These are phyloP conservation scores for Candida morakotiae DNA, from an alignment of 805 yeast species.

Conservation along the genomic window DNA sequence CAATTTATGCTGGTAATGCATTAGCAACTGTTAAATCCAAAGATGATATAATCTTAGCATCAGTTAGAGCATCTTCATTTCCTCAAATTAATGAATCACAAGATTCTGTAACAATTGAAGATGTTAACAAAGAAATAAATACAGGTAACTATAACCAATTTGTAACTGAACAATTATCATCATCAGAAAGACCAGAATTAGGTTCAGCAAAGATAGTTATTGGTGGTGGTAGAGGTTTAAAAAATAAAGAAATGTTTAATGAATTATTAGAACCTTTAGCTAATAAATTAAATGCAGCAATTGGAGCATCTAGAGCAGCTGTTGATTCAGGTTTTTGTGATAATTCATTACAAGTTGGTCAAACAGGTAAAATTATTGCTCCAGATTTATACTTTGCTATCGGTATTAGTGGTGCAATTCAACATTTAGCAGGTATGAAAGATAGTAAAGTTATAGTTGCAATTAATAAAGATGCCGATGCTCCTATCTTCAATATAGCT, in stretches of 20 bases:
- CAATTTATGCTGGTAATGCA: slow-evolving; percentile 96
- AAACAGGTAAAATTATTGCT: slow-evolving; percentile 96
- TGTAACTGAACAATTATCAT: slow-evolving; percentile 69
- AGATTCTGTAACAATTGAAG: slow-evolving; percentile 45
- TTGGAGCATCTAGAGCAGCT: slow-evolving; percentile 98
- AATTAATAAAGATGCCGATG: slow-evolving; percentile 89
- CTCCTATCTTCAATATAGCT: slow-evolving; percentile 88
- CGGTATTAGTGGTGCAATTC: slow-evolving; percentile 96
- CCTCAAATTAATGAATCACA: slow-evolving; percentile 29
- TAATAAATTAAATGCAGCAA: slow-evolving; percentile 78
- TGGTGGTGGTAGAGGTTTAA: slow-evolving; percentile 92
- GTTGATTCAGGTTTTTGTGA: slow-evolving; percentile 96
- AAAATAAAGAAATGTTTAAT: slow-evolving; percentile 85
- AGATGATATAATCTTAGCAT: slow-evolving; percentile 63
- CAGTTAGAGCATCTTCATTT: slow-evolving; percentile 86
- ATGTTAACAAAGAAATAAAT: slow-evolving; percentile 35
- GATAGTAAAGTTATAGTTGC: slow-evolving; percentile 93
- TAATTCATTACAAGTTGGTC: slow-evolving; percentile 95
- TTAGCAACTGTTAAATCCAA: slow-evolving; percentile 71
- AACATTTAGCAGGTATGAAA: slow-evolving; percentile 98
- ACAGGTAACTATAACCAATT: slow-evolving; percentile 49
- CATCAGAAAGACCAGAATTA: slow-evolving; percentile 87
- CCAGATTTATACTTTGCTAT: slow-evolving; percentile 92
- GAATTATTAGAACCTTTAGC: slow-evolving; percentile 78
- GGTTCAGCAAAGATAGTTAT: slow-evolving; percentile 79